These are phyloP conservation scores for Penicillium lagena DNA, from an alignment of 495 filamentous ascomycete genomes.

Conservation along the genomic window DNA sequence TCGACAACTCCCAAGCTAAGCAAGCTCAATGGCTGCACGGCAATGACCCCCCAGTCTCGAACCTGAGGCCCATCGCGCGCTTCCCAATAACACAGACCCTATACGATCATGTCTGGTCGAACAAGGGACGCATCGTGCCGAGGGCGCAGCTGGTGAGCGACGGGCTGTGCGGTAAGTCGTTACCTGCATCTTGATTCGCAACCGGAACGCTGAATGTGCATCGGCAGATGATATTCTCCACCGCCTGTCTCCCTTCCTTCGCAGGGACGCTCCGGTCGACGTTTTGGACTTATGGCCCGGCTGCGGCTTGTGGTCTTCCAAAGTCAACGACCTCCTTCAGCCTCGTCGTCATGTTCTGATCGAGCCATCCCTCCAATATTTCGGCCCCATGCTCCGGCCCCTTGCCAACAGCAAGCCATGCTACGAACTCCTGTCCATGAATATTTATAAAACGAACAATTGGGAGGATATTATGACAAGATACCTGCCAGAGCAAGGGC, in stretches of 20 bases:
- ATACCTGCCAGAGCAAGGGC: conserved; percentile 30
- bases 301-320: conserved; percentile 63
- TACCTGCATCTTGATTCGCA: not conserved
- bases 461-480: conserved; percentile 40
- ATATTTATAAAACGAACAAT: conserved; percentile 41
- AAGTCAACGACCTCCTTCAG: conserved; percentile 63
- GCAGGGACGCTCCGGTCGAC: conserved; percentile 60
- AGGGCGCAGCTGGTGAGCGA: conserved; percentile 47
- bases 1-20: conserved; percentile 4
- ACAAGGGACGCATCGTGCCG: not conserved
- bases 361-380: conserved; percentile 52
- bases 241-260: conserved; percentile 52
- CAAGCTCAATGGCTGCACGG: not conserved
- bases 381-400: conserved; percentile 52
- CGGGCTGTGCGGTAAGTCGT: conserved; percentile 52
- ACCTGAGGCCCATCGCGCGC: not conserved
- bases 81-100: conserved; percentile 17
- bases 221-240: conserved; percentile 42
- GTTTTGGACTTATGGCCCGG: conserved; percentile 84
- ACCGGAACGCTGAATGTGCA: not conserved
- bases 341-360: conserved; percentile 77
- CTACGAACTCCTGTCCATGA: conserved; percentile 43
- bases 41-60: too few species aligned
- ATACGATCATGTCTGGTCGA: conserved; percentile 1
- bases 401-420: conserved; percentile 52